Evolutionary conservation across 2,329 filamentous ascomycete genomes (phyloP), one percentile per base, ranked within the genome.

Genomic region (Orbilia brochopaga): DNA sequence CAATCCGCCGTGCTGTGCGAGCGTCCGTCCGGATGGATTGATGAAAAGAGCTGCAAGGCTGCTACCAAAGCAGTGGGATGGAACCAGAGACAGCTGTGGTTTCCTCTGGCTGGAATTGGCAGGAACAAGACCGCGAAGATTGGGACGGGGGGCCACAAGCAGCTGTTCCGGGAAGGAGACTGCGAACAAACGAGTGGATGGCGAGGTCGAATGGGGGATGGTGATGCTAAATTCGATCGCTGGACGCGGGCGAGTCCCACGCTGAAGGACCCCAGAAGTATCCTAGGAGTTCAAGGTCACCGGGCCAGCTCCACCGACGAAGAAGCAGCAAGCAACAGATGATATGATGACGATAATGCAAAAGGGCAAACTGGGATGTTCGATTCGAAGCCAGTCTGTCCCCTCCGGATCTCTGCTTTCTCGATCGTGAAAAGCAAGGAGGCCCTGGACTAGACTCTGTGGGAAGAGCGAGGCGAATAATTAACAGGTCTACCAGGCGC

Each of bases 141-240:
- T 65, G 61, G 57, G 54, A 55, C 44, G 54, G 67, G 60, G 67
- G 52, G n/a, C n/a, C 52, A 62, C 52, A 44, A 61, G 23, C 60
- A 66, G 60, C 67, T 72, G 32, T 72, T 72, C 67, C 67, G 55
- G 67, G 67, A 60, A 72, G 67, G 67, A 62, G 53, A 27, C 64
- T 44, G 51, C 59, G 37, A 3, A 55, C 60, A 56, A 70, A 64
- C 59, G 54, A 63, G 58, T 55, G 65, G 46, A 61, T 69, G 37
- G 15, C 44, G 17, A 48, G 44, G 15, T 48, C 44, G 50, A 32
- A 53, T 35, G 58, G 50, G 52, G 65, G 65, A 53, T 69, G 52
- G 56, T 62, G 65, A 51, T 72, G 56, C 50, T 53, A 52, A 64
- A 60, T 56, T 60, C 50, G 60, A 59, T 48, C 44, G 21, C 19